Base-by-base conservation (phyloP, 805 yeast genomes). In the Starmerella bacillaris region DNA sequence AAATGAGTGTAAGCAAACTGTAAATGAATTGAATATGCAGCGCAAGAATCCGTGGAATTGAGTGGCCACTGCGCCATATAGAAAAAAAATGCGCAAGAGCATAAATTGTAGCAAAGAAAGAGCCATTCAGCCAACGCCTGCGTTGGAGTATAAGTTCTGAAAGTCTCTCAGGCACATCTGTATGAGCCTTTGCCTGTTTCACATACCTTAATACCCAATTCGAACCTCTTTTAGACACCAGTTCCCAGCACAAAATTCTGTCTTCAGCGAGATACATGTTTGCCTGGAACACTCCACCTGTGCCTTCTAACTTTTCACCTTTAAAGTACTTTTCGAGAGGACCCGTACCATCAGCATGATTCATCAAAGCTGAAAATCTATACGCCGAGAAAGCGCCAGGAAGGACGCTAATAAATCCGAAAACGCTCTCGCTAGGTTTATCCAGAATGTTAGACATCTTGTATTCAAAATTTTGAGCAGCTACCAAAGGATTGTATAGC, bases 311-410 rank as follows among this genome's bases (percentile, higher is more conserved):
- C 38, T 74, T 76, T 55, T 86, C 95, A 45, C 96, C 96, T 55
- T 82, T 79, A 57, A 89, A 76, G 54, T 86, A 86, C 53, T 82
- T 79, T 39, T 75, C 80, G 40, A 86, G 58, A 3, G 98, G 98
- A 1, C 80, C 83, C 27, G 69, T 68, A 4, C 94, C 94, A 41
- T 71, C 63, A 7, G 67, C 67, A 28, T 62, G 62, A 47, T 74
- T 73, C 45, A 65, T 65, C 24, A 86, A 61, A 0, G 95, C 96
- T 24, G 63, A 68, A 49, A 74, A 84, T 40, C 96, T 63, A 54
- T 89, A 86, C 1, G 96, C 98, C 12, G 93, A 78, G 49, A 89
- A 84, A 0, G 96, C 96, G 49, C 96, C 96, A 0, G 96, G 96
- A 36, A 89, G 64, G 38, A 89, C 96, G 0, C 92, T 70, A 46